A percentile compares a stretch with the other conserved stretches of the same genome.
These are phyloP conservation scores for Calonectria crousiana DNA, from an alignment of 2,329 filamentous ascomycete species.

Conservation along the genomic window DNA sequence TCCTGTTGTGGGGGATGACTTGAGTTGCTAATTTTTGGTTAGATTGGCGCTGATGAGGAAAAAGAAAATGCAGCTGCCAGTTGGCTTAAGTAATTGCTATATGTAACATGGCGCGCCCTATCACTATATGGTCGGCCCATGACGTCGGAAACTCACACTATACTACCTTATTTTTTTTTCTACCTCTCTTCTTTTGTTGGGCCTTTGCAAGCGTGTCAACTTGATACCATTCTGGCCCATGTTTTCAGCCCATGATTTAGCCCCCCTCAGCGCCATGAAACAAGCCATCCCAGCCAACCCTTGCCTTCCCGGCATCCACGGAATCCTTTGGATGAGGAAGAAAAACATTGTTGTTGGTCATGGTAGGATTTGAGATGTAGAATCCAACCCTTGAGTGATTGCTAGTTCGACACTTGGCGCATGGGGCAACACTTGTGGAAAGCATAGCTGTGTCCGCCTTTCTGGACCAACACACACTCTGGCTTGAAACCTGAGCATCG, in stretches of 20 bases:
- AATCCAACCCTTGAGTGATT: too few species aligned
- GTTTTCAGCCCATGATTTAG: background rate
- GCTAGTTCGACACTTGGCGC: too few species aligned
- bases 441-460: background rate
- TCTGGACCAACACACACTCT: background rate
- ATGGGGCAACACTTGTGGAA: background rate
- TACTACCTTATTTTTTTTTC: background rate
- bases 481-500: background rate
- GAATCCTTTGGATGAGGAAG: background rate
- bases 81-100: background rate
- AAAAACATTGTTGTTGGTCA: background rate
- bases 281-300: background rate
- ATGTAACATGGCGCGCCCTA: background rate
- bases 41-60: background rate
- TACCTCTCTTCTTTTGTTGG: background rate
- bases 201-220: background rate
- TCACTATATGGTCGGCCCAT: background rate
- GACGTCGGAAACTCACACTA: background rate
- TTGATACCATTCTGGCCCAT: background rate
- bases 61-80: background rate
- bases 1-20: background rate
- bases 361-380: background rate
- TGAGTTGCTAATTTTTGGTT: constrained; percentile 6
- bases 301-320: background rate
- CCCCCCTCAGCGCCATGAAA: background rate